Base-by-base conservation (phyloP, 306 rosid genomes). In the Morella rubra region DNA sequence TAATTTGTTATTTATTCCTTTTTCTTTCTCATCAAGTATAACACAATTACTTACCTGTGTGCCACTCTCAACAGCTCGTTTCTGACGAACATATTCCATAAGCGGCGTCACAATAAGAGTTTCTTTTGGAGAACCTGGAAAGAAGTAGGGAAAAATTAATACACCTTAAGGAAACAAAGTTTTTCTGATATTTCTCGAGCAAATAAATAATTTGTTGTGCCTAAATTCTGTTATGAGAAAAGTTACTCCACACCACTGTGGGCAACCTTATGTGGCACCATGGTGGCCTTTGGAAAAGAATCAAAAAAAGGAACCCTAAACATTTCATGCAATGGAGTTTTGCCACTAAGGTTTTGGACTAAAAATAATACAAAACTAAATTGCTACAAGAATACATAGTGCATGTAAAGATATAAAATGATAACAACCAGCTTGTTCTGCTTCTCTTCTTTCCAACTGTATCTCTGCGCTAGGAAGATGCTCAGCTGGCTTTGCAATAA, bases 391-490 rank as follows among this genome's bases (percentile, higher is more conserved):
- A 49, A 76, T 16, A 67, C 54, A 9, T 27, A 72, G 14, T 32
- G 60, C 40, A 47, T 13, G 42, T 32, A 42, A 44, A 70, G 37
- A 47, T 22, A 62, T 32, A 22, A 84, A 32, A 88, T 71, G 52
- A 80, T 45, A 75, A 89, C 96, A 72, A 95, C 98, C 98, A 77
- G 93, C 88, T 89, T 84, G 97, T 80, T 92, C 97, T 44, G 97
- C 97, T 89, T 95, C 97, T 85, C 87, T 95, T 85, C 99, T 90
- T 83, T 95, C 99, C 86, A 95, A 82, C 79, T 95, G 99, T 83
- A 95, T 90, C 77, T 95, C 99, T 44, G 99, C 99, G 87, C 99
- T 95, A 11, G 97, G 99, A 79, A 95, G 97, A 88, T 95, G 90
- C 83, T 92, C 97, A 7, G 85, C 85, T 15, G 97, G 93, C 80